A percentile compares a stretch with the other conserved stretches of the same genome.
phyloP scores from a whole-genome alignment of 768 basidiomycete genomes.

The Xerocomus brunneocitrinus region DNA sequence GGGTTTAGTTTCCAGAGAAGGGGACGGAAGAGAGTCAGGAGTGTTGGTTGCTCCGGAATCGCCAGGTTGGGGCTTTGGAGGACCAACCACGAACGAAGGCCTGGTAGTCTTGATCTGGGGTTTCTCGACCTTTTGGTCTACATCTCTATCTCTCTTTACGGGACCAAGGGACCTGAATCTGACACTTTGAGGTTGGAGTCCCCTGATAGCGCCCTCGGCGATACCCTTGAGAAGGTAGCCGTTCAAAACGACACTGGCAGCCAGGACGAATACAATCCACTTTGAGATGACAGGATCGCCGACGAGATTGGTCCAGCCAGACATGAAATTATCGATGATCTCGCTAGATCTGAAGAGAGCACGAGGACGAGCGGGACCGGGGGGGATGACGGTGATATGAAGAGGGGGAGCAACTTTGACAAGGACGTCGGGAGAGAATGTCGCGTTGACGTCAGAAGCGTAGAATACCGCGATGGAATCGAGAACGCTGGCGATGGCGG shows the following conservation, averaged over 20 bases:
- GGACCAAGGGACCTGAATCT: constrained; percentile 26
- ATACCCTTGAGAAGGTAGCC: constrained; percentile 90
- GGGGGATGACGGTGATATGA: constrained; percentile 46
- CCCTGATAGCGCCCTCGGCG: constrained; percentile 47
- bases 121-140: constrained; percentile 18
- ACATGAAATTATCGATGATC: constrained; percentile 81
- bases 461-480: constrained; percentile 46
- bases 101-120: constrained; percentile 10
- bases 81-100: constrained; percentile 26
- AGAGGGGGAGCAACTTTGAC: constrained; percentile 62
- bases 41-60: constrained; percentile 17
- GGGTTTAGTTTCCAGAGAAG: constrained; percentile 8
- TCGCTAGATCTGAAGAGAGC: constrained; percentile 40
- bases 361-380: constrained; percentile 28
- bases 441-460: constrained; percentile 6
- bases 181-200: constrained; percentile 28
- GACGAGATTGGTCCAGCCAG: constrained; percentile 83
- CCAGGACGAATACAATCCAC: constrained; percentile 89
- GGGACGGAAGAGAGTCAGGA: constrained; percentile 16
- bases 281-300: constrained; percentile 93
- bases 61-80: constrained; percentile 12
- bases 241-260: constrained; percentile 83
- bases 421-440: constrained; percentile 39
- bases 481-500: constrained; percentile 55
- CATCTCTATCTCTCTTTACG: constrained; percentile 18